Conservation (phyloP, 192 early-diverging fungal genomes). For the Coemansia umbellata region DNA sequence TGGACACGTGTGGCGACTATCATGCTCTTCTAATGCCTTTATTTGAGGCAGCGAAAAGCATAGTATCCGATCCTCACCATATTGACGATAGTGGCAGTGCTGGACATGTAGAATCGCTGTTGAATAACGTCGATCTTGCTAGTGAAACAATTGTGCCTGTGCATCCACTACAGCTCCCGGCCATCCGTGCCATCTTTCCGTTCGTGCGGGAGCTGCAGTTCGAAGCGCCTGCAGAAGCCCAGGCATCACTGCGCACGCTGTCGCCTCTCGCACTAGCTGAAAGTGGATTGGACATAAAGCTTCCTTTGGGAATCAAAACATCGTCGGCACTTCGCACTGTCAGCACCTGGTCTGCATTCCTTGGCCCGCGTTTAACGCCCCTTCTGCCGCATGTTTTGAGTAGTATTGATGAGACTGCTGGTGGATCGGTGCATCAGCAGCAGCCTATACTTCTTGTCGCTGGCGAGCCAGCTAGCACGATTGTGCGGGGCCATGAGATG, state of each 20-base stretch:
- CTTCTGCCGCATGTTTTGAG: constrained; percentile 43
- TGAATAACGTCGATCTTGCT: constrained; percentile 16
- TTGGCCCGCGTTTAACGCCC: constrained; percentile 54
- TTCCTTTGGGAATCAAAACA: constrained; percentile 58
- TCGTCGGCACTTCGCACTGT: constrained; percentile 66
- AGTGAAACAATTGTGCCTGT: constrained; percentile 53
- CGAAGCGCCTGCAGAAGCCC: constrained; percentile 38
- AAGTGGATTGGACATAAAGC: constrained; percentile 48
- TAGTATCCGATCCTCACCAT: background rate
- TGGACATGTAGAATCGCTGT: background rate
- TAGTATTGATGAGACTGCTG: constrained; percentile 16
- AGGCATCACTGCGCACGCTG: constrained; percentile 61
- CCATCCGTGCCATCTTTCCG: constrained; percentile 46
- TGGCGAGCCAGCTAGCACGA: constrained; percentile 54
- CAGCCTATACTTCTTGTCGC: constrained; percentile 48
- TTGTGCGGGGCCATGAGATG: constrained; percentile 53
- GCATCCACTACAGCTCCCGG: constrained; percentile 60
- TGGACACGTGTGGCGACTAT: constrained; percentile 47
- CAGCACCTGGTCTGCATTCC: constrained; percentile 58
- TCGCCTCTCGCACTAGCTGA: constrained; percentile 28
- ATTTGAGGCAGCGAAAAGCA: constrained; percentile 15
- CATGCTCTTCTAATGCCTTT: constrained; percentile 35
- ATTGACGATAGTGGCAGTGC: background rate
- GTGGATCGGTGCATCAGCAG: background rate
- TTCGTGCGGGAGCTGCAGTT: constrained; percentile 46